Conservation (phyloP, 1,139 yeast species). For the Blastobotrys capitulatus region DNA sequence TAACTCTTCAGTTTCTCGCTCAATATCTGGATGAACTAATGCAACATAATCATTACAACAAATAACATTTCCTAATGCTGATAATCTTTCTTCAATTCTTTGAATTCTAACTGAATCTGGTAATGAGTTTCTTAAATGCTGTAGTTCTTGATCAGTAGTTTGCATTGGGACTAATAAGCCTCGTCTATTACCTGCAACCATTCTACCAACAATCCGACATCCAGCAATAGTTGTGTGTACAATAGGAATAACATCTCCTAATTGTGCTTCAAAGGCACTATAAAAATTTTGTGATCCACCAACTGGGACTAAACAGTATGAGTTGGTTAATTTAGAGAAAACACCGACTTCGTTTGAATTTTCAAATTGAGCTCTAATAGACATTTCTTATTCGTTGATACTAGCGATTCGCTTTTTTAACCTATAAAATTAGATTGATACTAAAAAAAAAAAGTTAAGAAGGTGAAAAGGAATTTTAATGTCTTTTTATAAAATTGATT, state of each 20-base stretch:
- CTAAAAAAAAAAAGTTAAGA: neutral
- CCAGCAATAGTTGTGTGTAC: slow-evolving; percentile 98
- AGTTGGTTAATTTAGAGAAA: slow-evolving; percentile 91
- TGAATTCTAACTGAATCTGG: slow-evolving; percentile 97
- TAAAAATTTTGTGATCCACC: slow-evolving; percentile 98
- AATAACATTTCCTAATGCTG: slow-evolving; percentile 95
- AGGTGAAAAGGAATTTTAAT: neutral
- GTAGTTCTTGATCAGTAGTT: slow-evolving; percentile 98
- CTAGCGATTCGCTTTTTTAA: neutral
- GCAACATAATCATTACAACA: slow-evolving; percentile 99
- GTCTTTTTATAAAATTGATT: neutral
- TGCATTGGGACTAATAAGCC: slow-evolving; percentile 96
- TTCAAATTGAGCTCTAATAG: slow-evolving; percentile 52
- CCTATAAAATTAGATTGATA: too few species aligned
- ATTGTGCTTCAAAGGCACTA: slow-evolving; percentile 93
- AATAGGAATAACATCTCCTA: slow-evolving; percentile 94
- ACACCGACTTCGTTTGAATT: slow-evolving; percentile 98
- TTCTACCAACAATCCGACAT: slow-evolving; percentile 94
- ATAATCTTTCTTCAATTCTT: slow-evolving; percentile 94
- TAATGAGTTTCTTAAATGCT: slow-evolving; percentile 92
- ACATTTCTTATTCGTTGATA: slow-evolving; percentile 15
- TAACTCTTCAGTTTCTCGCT: slow-evolving; percentile 97
- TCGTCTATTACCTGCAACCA: slow-evolving; percentile 98
- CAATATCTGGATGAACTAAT: slow-evolving; percentile 97
- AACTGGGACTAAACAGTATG: slow-evolving; percentile 92